Conservation (phyloP, 768 basidiomycete genomes). For the Naganishia randhawae region DNA sequence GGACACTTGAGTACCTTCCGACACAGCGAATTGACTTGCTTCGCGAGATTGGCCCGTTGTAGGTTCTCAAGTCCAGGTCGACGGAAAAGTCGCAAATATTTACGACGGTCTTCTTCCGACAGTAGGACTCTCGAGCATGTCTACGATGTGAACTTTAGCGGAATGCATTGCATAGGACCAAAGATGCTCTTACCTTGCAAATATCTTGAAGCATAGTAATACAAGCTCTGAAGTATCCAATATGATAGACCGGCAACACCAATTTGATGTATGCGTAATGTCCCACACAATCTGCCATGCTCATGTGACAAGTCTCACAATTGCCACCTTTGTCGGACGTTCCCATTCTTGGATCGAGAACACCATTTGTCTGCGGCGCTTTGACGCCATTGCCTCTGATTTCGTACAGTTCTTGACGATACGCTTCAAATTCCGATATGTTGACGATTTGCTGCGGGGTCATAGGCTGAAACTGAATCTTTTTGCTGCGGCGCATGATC, state of each 20-base stretch:
- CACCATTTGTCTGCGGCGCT: slow-evolving; percentile 82
- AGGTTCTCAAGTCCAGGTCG: slow-evolving; percentile 86
- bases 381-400: slow-evolving; percentile 55
- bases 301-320: slow-evolving; percentile 92
- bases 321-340: slow-evolving; percentile 87
- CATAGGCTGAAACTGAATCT: slow-evolving; percentile 90
- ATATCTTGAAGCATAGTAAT: slow-evolving; percentile 90
- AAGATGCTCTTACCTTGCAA: slow-evolving; percentile 69
- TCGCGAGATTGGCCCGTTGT: slow-evolving; percentile 73
- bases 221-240: slow-evolving; percentile 95
- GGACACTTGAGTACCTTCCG: slow-evolving; percentile 90
- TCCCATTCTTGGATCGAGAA: slow-evolving; percentile 90
- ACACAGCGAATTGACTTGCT: slow-evolving; percentile 77
- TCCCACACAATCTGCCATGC: slow-evolving; percentile 89
- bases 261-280: slow-evolving; percentile 99
- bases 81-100: slow-evolving; percentile 84
- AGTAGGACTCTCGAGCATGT: slow-evolving; percentile 89
- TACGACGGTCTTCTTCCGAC: slow-evolving; percentile 77
- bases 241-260: slow-evolving; percentile 93
- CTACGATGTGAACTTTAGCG: slow-evolving; percentile 35
- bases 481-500: slow-evolving; percentile 59
- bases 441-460: slow-evolving; percentile 93
- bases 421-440: slow-evolving; percentile 93
- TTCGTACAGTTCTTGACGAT: slow-evolving; percentile 85
- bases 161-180: not conserved